These are phyloP conservation scores for Millerozyma miso DNA, from an alignment of 805 yeast genomes.

Conservation along the genomic window DNA sequence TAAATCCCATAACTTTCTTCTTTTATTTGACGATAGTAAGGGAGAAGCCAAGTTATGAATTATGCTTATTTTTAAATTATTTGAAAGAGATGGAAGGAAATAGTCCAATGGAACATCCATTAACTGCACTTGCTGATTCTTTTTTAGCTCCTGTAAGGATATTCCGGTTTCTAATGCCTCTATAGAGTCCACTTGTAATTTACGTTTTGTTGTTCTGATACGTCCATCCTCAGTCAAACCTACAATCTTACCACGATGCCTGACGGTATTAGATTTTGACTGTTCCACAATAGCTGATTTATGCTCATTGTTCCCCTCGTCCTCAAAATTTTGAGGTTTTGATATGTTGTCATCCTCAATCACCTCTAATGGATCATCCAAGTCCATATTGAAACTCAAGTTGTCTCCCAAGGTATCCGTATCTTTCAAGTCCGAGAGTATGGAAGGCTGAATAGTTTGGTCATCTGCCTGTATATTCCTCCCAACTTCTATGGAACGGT, in stretches of 20 bases:
- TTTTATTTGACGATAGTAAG: conserved; percentile 17
- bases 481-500: conserved; percentile 51
- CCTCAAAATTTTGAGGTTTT: background rate
- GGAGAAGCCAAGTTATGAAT: conserved; percentile 33
- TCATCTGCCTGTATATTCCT: conserved; percentile 33
- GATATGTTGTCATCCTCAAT: conserved; percentile 12
- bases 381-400: conserved; percentile 27
- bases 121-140: conserved; percentile 24
- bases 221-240: conserved; percentile 39
- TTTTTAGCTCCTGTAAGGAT: conserved; percentile 29
- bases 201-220: conserved; percentile 44
- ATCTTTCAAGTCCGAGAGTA: conserved; percentile 14
- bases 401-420: conserved; percentile 12
- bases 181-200: conserved; percentile 41
- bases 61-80: conserved; percentile 29
- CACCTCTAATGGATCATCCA: conserved; percentile 41
- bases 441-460: conserved; percentile 18
- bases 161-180: conserved; percentile 44
- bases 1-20: conserved; percentile 27
- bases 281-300: conserved; percentile 6
- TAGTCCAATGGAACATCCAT: conserved; percentile 15
- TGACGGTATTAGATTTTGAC: conserved; percentile 11
- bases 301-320: conserved; percentile 7
- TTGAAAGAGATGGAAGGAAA: conserved; percentile 22
- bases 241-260: conserved; percentile 24